A percentile compares a stretch with the other conserved stretches of the same genome.
phyloP scores from a whole-genome alignment of 1,284 basidiomycete species.

The Bjerkandera adusta region DNA sequence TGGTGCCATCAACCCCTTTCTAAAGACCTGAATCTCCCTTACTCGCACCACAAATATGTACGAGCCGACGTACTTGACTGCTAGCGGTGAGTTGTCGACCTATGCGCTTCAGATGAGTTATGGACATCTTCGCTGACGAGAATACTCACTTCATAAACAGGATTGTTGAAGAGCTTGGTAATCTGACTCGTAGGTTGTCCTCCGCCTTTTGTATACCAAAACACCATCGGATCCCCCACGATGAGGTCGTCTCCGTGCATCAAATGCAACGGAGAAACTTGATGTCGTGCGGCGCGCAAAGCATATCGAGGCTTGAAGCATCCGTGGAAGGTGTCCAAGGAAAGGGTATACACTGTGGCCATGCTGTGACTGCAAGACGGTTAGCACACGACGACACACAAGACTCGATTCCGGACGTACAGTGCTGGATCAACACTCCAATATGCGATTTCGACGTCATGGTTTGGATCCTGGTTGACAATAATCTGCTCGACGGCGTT shows the following conservation, averaged over 20 bases:
- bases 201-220: conserved; percentile 19
- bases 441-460: conserved; percentile 27
- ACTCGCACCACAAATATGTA: conserved; percentile 31
- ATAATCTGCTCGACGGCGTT: conserved; percentile 24
- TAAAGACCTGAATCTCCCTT: conserved; percentile 27
- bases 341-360: conserved; percentile 20
- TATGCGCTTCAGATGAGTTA: background rate
- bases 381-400: background rate
- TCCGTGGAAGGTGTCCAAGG: conserved; percentile 30
- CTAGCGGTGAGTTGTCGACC: conserved; percentile 12
- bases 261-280: conserved; percentile 22
- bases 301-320: conserved; percentile 19
- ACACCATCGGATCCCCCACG: conserved; percentile 24
- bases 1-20: too few relatives aligned
- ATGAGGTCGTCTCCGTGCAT: conserved; percentile 26
- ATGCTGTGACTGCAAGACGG: background rate
- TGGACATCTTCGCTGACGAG: background rate
- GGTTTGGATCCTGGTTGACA: conserved; percentile 32
- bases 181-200: conserved; percentile 10
- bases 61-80: conserved; percentile 29
- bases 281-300: conserved; percentile 18
- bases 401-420: conserved; percentile 16
- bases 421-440: conserved; percentile 18
- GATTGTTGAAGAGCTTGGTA: conserved; percentile 16
- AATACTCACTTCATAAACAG: conserved; percentile 5